These are phyloP conservation scores for Plectosphaerella cucumerina DNA, from an alignment of 2,329 filamentous ascomycete species.

Conservation along the genomic window DNA sequence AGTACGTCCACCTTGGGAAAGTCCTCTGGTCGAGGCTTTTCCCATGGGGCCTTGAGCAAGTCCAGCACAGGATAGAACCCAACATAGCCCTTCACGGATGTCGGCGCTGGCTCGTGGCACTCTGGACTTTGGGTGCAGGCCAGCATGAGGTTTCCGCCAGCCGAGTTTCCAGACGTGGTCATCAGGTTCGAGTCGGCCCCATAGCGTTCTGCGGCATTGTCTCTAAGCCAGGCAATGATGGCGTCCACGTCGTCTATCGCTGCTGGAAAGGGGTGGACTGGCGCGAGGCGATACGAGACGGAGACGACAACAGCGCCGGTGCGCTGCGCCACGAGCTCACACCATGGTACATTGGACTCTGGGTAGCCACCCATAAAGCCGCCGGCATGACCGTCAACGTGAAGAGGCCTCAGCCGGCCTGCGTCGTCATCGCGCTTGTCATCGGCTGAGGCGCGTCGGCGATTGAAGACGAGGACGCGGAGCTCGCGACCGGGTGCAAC, in stretches of 20 bases:
- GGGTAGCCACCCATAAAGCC: slow-evolving; percentile 38
- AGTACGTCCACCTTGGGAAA: slow-evolving; percentile 33
- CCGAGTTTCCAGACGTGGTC: slow-evolving; percentile 38
- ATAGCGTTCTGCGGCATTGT: slow-evolving; percentile 28
- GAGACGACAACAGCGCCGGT: slow-evolving; percentile 42
- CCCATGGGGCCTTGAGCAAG: slow-evolving; percentile 29
- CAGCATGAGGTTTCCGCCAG: slow-evolving; percentile 39
- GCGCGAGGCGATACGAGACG: slow-evolving; percentile 47
- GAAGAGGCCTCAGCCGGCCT: slow-evolving; percentile 29
- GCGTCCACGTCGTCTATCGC: slow-evolving; percentile 44
- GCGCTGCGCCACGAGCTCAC: slow-evolving; percentile 24
- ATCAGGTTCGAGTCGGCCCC: slow-evolving; percentile 32
- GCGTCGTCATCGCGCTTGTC: slow-evolving; percentile 4
- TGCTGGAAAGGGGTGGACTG: slow-evolving; percentile 44
- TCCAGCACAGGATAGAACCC: slow-evolving; percentile 36
- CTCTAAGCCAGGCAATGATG: slow-evolving; percentile 31
- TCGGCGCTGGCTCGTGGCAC: slow-evolving; percentile 17
- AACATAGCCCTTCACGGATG: slow-evolving; percentile 30
- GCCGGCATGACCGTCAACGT: slow-evolving; percentile 39
- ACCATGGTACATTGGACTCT: slow-evolving; percentile 30
- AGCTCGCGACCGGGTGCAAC: slow-evolving; percentile 19
- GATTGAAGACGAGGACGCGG: slow-evolving; percentile 27
- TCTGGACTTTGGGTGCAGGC: slow-evolving; percentile 18
- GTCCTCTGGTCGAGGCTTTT: slow-evolving; percentile 30
- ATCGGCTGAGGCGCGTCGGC: slow-evolving; percentile 3